These are phyloP conservation scores for Sporothrix variecibatus DNA, from an alignment of 2,329 filamentous ascomycete genomes.

Conservation along the genomic window DNA sequence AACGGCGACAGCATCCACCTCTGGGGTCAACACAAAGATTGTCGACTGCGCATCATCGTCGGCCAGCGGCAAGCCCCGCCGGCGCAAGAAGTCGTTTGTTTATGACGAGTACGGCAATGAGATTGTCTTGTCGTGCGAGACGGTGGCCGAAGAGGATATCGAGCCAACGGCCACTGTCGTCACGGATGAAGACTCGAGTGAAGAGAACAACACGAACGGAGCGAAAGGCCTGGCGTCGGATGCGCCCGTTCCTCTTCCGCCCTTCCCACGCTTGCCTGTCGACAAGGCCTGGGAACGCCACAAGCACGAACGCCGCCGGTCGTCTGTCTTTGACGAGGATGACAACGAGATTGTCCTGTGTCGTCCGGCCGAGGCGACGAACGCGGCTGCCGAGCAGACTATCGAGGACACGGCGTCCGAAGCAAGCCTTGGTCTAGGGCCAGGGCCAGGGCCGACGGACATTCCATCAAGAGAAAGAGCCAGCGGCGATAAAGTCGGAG, in stretches of 20 bases:
- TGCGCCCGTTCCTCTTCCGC: constrained; percentile 20
- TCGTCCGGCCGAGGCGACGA: constrained; percentile 13
- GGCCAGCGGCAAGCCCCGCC: neutral
- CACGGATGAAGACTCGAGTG: neutral
- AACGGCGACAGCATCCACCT: neutral
- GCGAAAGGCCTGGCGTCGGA: neutral
- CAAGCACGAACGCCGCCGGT: constrained; percentile 27
- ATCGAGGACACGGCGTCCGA: neutral
- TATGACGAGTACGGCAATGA: constrained; percentile 55
- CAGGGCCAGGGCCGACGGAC: neutral
- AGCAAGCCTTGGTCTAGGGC: neutral
- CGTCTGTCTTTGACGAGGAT: constrained; percentile 38
- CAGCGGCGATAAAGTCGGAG: neutral
- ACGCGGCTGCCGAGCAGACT: neutral
- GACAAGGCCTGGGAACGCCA: constrained; percentile 22
- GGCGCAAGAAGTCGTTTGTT: constrained; percentile 39
- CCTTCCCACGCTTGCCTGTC: constrained; percentile 12
- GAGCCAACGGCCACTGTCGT: neutral
- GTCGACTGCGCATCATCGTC: neutral
- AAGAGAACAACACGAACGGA: neutral
- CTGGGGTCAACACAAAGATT: constrained; percentile 32
- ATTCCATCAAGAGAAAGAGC: neutral
- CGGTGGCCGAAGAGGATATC: constrained; percentile 8
- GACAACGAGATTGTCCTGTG: constrained; percentile 49
- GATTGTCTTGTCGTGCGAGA: constrained; percentile 42